A percentile compares a stretch with the other conserved stretches of the same genome.
These are phyloP conservation scores for Quercus lobata DNA, from an alignment of 331 rosid species.

Conservation along the genomic window DNA sequence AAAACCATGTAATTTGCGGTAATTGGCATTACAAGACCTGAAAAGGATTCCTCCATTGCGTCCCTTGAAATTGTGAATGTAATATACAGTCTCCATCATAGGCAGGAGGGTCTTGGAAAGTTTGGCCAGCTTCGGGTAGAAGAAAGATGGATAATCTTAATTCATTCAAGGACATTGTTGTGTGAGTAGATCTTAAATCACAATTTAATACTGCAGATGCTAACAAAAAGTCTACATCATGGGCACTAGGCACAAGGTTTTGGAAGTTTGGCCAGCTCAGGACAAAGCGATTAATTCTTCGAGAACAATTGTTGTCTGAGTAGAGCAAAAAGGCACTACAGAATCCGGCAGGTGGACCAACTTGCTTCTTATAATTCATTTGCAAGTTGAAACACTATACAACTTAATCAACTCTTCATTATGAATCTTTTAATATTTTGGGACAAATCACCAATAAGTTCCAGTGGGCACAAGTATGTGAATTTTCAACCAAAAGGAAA, in stretches of 20 bases:
- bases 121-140: conserved; percentile 85
- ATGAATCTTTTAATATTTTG: neutral
- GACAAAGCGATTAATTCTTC: conserved; percentile 56
- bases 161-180: conserved; percentile 38
- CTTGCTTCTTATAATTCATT: neutral
- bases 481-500: neutral
- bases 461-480: neutral
- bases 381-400: neutral
- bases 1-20: neutral
- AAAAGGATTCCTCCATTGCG: conserved; percentile 77
- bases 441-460: neutral
- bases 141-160: conserved; percentile 88
- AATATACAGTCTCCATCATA: conserved; percentile 76
- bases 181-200: neutral
- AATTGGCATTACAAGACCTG: conserved; percentile 42
- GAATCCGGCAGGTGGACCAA: neutral
- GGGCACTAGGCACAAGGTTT: conserved; percentile 53
- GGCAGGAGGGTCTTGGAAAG: conserved; percentile 77
- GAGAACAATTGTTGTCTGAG: conserved; percentile 29
- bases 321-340: neutral
- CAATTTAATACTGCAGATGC: neutral
- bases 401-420: neutral
- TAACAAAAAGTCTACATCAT: conserved; percentile 70
- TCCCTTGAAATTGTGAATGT: conserved; percentile 91
- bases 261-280: conserved; percentile 70